Evolutionary conservation across 345 rosid species (phyloP).

Genomic region (Carallia pectinifolia): DNA sequence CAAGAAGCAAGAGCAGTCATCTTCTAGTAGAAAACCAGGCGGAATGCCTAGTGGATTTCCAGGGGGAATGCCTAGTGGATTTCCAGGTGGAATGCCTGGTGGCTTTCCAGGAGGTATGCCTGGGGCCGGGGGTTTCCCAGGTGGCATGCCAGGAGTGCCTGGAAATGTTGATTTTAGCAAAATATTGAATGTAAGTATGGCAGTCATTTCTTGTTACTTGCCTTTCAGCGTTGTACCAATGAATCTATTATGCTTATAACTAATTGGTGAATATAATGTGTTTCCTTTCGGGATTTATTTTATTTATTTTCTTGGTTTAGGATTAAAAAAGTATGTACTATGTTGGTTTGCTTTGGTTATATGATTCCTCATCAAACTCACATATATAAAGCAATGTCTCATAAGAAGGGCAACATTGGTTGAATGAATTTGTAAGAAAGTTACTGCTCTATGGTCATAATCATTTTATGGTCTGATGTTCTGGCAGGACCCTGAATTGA

Average conservation of each 20-base stretch:
- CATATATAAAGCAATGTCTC: too few species aligned
- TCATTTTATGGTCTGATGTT: constrained; percentile 1
- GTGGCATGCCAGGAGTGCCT: constrained; percentile 50
- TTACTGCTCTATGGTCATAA: background rate
- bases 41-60: constrained; percentile 69
- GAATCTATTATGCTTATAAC: background rate
- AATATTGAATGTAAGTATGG: constrained; percentile 70
- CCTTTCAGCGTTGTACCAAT: background rate
- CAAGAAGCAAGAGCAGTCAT: constrained; percentile 83
- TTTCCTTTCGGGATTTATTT: background rate
- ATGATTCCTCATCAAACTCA: background rate
- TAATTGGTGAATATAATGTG: background rate
- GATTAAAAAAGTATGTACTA: too few species aligned
- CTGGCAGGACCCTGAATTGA: constrained; percentile 89
- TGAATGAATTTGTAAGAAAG: background rate
- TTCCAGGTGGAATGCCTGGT: constrained; percentile 53
- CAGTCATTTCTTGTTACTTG: background rate
- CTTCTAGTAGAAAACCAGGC: constrained; percentile 67
- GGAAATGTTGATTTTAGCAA: constrained; percentile 91
- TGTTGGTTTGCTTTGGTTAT: background rate
- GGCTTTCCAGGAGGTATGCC: constrained; percentile 51
- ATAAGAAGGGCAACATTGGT: too few species aligned
- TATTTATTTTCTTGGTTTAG: background rate
- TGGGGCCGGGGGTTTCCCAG: constrained; percentile 44
- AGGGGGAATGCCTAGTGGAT: constrained; percentile 63